These are phyloP conservation scores for Penicillium sp. DNA, from an alignment of 2,329 filamentous ascomycete genomes.

Conservation along the genomic window DNA sequence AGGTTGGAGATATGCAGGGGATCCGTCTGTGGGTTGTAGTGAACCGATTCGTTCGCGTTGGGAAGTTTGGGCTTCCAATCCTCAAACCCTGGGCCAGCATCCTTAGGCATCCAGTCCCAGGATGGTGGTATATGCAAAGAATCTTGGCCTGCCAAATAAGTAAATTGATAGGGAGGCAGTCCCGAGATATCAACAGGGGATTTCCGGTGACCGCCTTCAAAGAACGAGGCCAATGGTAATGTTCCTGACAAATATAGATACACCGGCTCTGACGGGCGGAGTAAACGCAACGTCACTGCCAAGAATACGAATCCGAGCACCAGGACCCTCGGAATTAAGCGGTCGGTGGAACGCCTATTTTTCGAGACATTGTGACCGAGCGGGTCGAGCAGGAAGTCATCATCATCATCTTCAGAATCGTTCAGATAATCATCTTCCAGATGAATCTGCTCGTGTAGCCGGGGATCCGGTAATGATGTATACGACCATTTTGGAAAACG, in stretches of 20 bases:
- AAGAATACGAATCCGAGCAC: conserved; percentile 8
- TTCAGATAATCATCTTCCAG: conserved; percentile 18
- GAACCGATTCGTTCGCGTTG: conserved; percentile 1
- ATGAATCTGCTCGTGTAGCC: conserved; percentile 16
- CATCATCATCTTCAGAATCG: conserved; percentile 12
- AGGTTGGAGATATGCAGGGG: conserved; percentile 44
- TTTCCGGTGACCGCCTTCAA: conserved; percentile 9
- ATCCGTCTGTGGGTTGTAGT: conserved; percentile 39
- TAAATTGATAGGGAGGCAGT: conserved; percentile 12
- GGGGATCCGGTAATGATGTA: conserved; percentile 13
- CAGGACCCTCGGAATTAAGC: conserved; percentile 4
- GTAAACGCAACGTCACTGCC: conserved; percentile 8
- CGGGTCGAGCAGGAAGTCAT: conserved; percentile 1
- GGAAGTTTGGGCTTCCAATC: conserved; percentile 19
- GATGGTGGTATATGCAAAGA: conserved; percentile 12
- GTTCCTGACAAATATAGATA: conserved; percentile 20
- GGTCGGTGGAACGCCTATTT: conserved; percentile 1
- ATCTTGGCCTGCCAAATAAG: conserved; percentile 14
- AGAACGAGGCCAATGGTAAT: conserved; percentile 19
- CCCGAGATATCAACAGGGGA: conserved; percentile 10
- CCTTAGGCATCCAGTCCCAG: conserved; percentile 21
- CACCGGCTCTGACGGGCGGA: conserved; percentile 15
- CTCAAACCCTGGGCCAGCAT: conserved; percentile 16
- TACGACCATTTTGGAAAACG: conserved; percentile 1
- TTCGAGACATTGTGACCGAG: not conserved